phyloP scores from a whole-genome alignment of 73 alveolate genomes.

The Paramecium bursaria region DNA sequence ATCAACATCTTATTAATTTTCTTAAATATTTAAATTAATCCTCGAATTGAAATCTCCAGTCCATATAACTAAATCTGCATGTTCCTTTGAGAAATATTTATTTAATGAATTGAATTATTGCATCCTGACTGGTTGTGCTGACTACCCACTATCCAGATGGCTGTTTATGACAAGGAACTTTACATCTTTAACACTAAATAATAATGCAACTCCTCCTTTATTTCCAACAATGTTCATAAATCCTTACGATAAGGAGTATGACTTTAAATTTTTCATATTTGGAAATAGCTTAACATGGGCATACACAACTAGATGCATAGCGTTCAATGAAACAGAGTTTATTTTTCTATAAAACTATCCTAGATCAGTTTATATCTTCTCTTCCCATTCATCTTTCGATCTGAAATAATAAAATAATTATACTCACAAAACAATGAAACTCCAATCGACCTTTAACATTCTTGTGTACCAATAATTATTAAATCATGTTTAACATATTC shows the following conservation, averaged over 20 bases:
- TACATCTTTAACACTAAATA: conserved; percentile 79
- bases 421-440: conserved; percentile 76
- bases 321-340: conserved; percentile 82
- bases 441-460: conserved; percentile 89
- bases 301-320: conserved; percentile 85
- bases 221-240: conserved; percentile 86
- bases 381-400: conserved; percentile 88
- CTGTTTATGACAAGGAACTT: conserved; percentile 83
- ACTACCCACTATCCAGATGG: conserved; percentile 93
- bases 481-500: conserved; percentile 81
- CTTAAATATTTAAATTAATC: conserved; percentile 71
- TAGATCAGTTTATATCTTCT: conserved; percentile 64
- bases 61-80: conserved; percentile 84
- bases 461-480: conserved; percentile 88
- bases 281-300: conserved; percentile 76
- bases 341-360: conserved; percentile 80
- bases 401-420: conserved; percentile 3
- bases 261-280: conserved; percentile 72
- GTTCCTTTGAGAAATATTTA: not conserved
- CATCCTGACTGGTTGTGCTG: conserved; percentile 65
- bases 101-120: conserved; percentile 1
- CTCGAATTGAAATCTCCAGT: conserved; percentile 96
- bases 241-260: conserved; percentile 87
- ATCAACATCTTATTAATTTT: conserved; percentile 53
- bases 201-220: conserved; percentile 94